Evolutionary conservation across 345 rosid genomes (phyloP).

Genomic region (Acer negundo): DNA sequence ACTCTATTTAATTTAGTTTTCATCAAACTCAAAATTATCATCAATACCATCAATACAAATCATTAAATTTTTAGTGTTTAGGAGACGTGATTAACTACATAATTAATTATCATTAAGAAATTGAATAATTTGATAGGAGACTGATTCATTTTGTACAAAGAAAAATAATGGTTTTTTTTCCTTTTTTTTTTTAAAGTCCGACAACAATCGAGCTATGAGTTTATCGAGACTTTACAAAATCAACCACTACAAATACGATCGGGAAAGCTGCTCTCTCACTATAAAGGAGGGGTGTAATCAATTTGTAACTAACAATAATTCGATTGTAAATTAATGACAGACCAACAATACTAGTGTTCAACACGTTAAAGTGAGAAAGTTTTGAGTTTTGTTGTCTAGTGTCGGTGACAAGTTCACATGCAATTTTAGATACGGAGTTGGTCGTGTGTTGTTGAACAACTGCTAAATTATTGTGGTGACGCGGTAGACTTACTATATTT

Average conservation of each 20-base stretch:
- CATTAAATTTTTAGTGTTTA: not conserved
- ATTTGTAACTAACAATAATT: too few species aligned
- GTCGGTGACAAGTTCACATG: conserved; percentile 39
- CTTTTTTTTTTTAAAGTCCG: too few species aligned
- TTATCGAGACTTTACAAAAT: too few species aligned
- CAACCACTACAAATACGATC: too few species aligned
- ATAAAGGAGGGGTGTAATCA: too few species aligned
- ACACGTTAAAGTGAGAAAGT: not conserved
- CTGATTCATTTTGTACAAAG: too few species aligned
- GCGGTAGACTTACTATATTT: conserved; percentile 25
- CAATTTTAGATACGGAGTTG: not conserved
- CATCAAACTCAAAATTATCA: not conserved
- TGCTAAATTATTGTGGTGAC: conserved; percentile 27
- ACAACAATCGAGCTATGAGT: too few species aligned
- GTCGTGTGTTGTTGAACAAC: conserved; percentile 26
- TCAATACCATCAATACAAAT: not conserved
- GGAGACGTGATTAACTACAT: too few species aligned
- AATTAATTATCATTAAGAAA: not conserved
- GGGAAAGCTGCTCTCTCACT: too few species aligned
- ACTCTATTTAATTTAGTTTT: not conserved
- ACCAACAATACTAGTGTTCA: too few species aligned
- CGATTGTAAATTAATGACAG: not conserved
- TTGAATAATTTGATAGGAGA: too few species aligned
- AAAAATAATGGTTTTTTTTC: too few species aligned
- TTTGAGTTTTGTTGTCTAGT: not conserved